phyloP scores from a whole-genome alignment of 192 early-diverging fungal genomes.

The Gorgonomyces haynaldii region DNA sequence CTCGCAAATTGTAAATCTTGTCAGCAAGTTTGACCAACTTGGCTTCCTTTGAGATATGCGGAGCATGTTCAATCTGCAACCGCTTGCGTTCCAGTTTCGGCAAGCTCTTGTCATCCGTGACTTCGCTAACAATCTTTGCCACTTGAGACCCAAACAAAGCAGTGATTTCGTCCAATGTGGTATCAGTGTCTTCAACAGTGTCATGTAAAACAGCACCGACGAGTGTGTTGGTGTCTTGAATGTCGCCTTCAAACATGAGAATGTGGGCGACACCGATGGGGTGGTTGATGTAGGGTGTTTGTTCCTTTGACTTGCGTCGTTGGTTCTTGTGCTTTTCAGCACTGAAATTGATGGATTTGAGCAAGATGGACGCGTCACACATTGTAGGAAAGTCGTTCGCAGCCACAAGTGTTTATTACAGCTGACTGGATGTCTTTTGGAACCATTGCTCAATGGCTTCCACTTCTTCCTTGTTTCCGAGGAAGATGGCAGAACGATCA shows the following conservation, averaged over 20 bases:
- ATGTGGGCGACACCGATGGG: conserved; percentile 44
- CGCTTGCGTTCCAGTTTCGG: conserved; percentile 37
- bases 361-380: too few species aligned
- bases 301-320: conserved; percentile 35
- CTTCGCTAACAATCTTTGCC: conserved; percentile 37
- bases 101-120: conserved; percentile 48
- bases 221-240: conserved; percentile 31
- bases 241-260: conserved; percentile 32
- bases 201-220: conserved; percentile 53
- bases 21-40: conserved; percentile 58
- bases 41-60: conserved; percentile 40
- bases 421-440: conserved; percentile 14
- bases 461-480: conserved; percentile 85
- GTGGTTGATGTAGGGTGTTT: conserved; percentile 55
- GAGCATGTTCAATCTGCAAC: conserved; percentile 42
- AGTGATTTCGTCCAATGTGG: conserved; percentile 40
- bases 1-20: conserved; percentile 50
- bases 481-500: conserved; percentile 78
- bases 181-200: conserved; percentile 59
- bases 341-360: conserved; percentile 37
- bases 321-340: conserved; percentile 41
- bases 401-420: not conserved
- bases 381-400: not conserved
- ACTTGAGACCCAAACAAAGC: conserved; percentile 36
- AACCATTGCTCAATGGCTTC: conserved; percentile 70